Conservation (phyloP, 345 rosid species). For the Aquilaria sinensis region DNA sequence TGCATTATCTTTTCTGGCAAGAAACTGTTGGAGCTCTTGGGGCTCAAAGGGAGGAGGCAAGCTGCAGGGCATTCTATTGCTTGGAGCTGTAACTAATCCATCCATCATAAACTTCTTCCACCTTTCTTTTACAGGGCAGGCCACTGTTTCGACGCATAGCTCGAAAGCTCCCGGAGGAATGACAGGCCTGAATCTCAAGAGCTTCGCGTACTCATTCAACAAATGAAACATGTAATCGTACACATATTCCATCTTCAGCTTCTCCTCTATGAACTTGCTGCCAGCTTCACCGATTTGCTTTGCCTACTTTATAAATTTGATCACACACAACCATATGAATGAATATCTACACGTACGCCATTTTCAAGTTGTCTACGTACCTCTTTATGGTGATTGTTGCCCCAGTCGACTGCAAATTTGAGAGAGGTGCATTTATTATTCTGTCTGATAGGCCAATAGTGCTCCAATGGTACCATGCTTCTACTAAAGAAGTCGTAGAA, state of each 20-base stretch:
- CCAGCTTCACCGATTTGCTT: slow-evolving; percentile 50
- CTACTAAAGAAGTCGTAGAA: slow-evolving; percentile 57
- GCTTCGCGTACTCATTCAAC: slow-evolving; percentile 49
- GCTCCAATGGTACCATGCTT: slow-evolving; percentile 56
- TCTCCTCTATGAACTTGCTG: slow-evolving; percentile 39
- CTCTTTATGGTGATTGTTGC: slow-evolving; percentile 29
- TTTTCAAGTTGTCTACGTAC: too few species aligned
- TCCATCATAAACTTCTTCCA: slow-evolving; percentile 48
- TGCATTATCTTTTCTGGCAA: slow-evolving; percentile 23
- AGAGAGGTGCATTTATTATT: slow-evolving; percentile 41
- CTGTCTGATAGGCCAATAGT: slow-evolving; percentile 64
- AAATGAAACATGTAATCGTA: slow-evolving; percentile 74
- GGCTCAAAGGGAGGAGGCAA: slow-evolving; percentile 40
- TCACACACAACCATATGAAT: too few species aligned
- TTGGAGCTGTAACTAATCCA: slow-evolving; percentile 44
- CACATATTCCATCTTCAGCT: slow-evolving; percentile 49
- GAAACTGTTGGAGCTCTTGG: slow-evolving; percentile 24
- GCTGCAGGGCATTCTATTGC: slow-evolving; percentile 39
- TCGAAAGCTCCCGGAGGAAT: slow-evolving; percentile 39
- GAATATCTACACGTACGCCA: too few species aligned
- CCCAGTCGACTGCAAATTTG: slow-evolving; percentile 71
- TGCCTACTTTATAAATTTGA: slow-evolving; percentile 25
- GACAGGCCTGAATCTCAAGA: slow-evolving; percentile 50
- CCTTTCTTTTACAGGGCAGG: slow-evolving; percentile 28
- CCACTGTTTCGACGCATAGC: slow-evolving; percentile 44